phyloP scores from a whole-genome alignment of 2,329 filamentous ascomycete genomes.

The Exutisphaerella laricina region DNA sequence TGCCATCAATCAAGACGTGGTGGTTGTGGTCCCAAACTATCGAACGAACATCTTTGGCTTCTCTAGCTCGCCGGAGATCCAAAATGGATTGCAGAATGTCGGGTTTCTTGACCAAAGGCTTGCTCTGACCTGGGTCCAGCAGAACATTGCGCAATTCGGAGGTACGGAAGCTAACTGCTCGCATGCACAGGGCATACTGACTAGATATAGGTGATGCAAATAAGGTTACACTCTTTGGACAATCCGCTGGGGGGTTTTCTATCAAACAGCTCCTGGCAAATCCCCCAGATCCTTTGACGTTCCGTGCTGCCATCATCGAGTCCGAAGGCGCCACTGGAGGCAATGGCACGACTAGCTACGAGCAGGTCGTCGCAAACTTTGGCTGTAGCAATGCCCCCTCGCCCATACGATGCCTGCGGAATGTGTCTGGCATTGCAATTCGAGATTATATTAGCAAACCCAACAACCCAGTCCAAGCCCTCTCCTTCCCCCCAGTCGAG shows the following conservation, averaged over 20 bases:
- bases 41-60: slow-evolving; percentile 23
- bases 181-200: too few species aligned
- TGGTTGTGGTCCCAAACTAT: slow-evolving; percentile 21
- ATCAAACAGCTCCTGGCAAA: slow-evolving; percentile 17
- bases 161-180: slow-evolving; percentile 25
- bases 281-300: slow-evolving; percentile 18
- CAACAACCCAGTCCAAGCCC: slow-evolving; percentile 9
- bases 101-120: slow-evolving; percentile 33
- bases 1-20: slow-evolving; percentile 19
- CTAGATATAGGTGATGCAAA: slow-evolving; percentile 51
- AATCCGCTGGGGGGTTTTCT: slow-evolving; percentile 18
- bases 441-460: slow-evolving; percentile 11
- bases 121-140: slow-evolving; percentile 36
- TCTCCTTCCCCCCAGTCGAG: slow-evolving; percentile 21
- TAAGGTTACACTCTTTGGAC: slow-evolving; percentile 34
- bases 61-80: slow-evolving; percentile 30
- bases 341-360: slow-evolving; percentile 10
- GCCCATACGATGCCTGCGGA: slow-evolving; percentile 11
- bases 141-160: slow-evolving; percentile 46
- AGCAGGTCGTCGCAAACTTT: slow-evolving; percentile 14
- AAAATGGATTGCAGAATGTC: slow-evolving; percentile 25
- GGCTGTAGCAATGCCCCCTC: slow-evolving; percentile 8
- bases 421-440: slow-evolving; percentile 11
- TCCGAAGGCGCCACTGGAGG: slow-evolving; percentile 10
- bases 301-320: slow-evolving; percentile 21